These are phyloP conservation scores for Leccinum griseonigrum DNA, from an alignment of 1,284 basidiomycete species.

Conservation along the genomic window DNA sequence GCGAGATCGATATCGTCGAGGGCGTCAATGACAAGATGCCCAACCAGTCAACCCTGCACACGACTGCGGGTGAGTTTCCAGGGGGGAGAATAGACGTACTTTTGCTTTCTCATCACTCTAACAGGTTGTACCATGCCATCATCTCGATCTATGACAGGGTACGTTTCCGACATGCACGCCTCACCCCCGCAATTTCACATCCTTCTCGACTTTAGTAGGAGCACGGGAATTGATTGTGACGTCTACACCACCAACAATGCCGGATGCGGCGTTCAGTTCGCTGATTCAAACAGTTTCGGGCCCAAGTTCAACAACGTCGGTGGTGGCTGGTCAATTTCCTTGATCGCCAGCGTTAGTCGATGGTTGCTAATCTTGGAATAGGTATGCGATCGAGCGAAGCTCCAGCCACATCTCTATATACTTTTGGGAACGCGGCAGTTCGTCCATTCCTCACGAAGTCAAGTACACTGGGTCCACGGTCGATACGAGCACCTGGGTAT, in stretches of 20 bases:
- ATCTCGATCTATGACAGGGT: conserved; percentile 50
- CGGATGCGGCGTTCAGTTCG: conserved; percentile 60
- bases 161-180: conserved; percentile 8
- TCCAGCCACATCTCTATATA: conserved; percentile 16
- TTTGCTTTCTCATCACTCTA: background rate
- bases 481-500: conserved; percentile 25
- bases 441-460: conserved; percentile 19
- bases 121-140: conserved; percentile 62
- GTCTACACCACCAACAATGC: conserved; percentile 51
- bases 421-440: conserved; percentile 26
- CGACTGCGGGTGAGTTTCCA: conserved; percentile 31
- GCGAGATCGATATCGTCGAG: conserved; percentile 70
- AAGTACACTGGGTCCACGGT: conserved; percentile 12
- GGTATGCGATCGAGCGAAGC: conserved; percentile 26
- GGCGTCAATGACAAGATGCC: conserved; percentile 58
- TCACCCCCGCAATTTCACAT: background rate
- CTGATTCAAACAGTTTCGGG: conserved; percentile 51
- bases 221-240: conserved; percentile 50
- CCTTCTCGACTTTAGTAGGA: conserved; percentile 30
- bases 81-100: background rate
- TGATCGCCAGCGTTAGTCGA: background rate
- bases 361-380: conserved; percentile 5
- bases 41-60: conserved; percentile 65
- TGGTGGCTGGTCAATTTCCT: conserved; percentile 49
- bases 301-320: conserved; percentile 58